Conservation (phyloP, 2,329 filamentous ascomycete species). For the Tolypocladium inflatum region DNA sequence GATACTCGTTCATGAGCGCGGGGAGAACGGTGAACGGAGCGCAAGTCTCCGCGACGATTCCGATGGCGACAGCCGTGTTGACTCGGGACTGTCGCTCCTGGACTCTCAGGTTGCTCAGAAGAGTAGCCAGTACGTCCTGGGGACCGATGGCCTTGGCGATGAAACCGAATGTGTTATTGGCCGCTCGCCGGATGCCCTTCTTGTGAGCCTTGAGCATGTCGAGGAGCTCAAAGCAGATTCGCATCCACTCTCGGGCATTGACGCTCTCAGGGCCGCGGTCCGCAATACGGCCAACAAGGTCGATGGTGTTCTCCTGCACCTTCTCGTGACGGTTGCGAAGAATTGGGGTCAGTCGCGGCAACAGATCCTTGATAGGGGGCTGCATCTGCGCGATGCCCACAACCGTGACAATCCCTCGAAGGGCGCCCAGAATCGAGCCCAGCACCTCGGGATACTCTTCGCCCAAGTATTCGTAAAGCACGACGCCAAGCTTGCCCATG, state of each 20-base stretch:
- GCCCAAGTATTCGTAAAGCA: conserved; percentile 95
- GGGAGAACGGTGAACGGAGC: conserved; percentile 98
- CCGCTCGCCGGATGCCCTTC: conserved; percentile 94
- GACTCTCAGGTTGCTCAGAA: conserved; percentile 92
- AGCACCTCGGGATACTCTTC: conserved; percentile 98
- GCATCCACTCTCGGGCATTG: conserved; percentile 98
- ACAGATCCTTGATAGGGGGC: conserved; percentile 89
- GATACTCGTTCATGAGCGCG: conserved; percentile 98
- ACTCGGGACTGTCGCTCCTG: conserved; percentile 97
- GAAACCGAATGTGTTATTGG: conserved; percentile 99
- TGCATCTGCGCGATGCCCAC: conserved; percentile 98
- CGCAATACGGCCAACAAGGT: conserved; percentile 93
- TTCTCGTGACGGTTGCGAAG: conserved; percentile 97
- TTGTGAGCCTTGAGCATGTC: conserved; percentile 99
- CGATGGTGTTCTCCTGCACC: conserved; percentile 98
- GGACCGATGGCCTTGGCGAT: conserved; percentile 98
- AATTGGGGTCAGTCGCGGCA: conserved; percentile 94
- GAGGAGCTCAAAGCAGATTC: conserved; percentile 96
- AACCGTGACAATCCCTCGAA: conserved; percentile 93
- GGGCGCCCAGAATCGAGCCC: conserved; percentile 87
- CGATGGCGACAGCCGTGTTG: conserved; percentile 96
- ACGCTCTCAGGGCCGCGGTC: conserved; percentile 94
- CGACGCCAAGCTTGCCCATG: conserved; percentile 89
- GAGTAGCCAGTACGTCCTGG: conserved; percentile 89
- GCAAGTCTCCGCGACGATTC: conserved; percentile 96